Evolutionary conservation across 2,329 filamentous ascomycete genomes (phyloP), one percentile per base, ranked within the genome.

Genomic region (Botrytis galanthina): DNA sequence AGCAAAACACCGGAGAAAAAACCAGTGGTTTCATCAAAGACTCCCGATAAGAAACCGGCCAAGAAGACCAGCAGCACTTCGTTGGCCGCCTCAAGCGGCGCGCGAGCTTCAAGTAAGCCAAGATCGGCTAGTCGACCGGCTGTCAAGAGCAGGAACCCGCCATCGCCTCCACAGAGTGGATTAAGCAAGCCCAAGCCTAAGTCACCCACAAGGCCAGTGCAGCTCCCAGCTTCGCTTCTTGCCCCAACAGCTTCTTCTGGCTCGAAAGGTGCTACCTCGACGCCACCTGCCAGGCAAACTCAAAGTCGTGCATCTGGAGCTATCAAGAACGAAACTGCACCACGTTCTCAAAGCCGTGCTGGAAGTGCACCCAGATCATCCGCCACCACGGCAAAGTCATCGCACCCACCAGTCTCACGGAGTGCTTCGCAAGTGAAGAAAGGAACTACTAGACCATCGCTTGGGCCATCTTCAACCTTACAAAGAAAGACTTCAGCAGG

Each of bases 181-280:
- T 87, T 87, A 74, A 83, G 85, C 42, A 91, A 90, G 79, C 87
- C 89, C 14, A 91, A 89, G 80, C 83, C 86, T 59, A 90, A 89
- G 81, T 93, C 92, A 18, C 90, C 90, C 3, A 94, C 92, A 2
- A 88, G 89, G 72, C 91, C 91, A 16, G 84, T 90, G 70, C 88
- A 88, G 73, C 84, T 94, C 1, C 90, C 92, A 14, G 84, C 91
- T 16, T 90, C 91, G 73, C 84, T 94, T 44, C 91, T 86, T 37
- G 90, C 91, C 9, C 91, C 90, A 46, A 94, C 92, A 5, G 88
- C 91, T 37, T 86, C 92, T 0, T 94, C 89, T 1, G 88, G 87
- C 26, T 90, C 89, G 22, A 93, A 91, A 81, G 84, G 86, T 68
- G 85, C 84, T n/a, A 80, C 73, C 37, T 81, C 67, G 76, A 80